Evolutionary conservation across 2,329 filamentous ascomycete genomes (phyloP), one percentile per base, ranked within the genome.

Genomic region (Geosmithia flava): DNA sequence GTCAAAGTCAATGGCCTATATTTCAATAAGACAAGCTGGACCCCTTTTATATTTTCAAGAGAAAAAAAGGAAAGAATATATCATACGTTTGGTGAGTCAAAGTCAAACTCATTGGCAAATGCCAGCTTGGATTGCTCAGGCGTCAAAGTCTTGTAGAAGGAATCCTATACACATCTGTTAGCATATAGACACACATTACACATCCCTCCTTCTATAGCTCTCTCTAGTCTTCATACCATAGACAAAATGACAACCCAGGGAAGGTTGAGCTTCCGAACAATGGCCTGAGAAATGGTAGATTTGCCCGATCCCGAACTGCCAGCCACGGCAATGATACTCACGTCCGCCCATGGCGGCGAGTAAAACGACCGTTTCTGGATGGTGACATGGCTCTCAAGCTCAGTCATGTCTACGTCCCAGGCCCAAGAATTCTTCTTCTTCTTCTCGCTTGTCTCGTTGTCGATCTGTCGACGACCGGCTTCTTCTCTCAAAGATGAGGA

Each of bases 171-270:
- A 17, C 47, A 29, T 39, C 15, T 40, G 17, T 44, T 42, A 33
- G 20, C 20, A 3, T 20, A 39, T 40, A 2, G 40, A 10, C 19
- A 3, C 27, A 16, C 33, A 13, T 37, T 3, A 6, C 33, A 3
- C 11, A 37, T 13, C 15, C 33, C 33, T 37, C 15, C 33, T 16
- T 27, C 23, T 27, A 4, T 27, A 27, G 23, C 8, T 8, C 8
- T 27, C 23, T 27, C 23, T 27, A 27, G 17, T 47, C 49, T 50
- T 60, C 70, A 60, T 75, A 91, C 88, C 84, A 98, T 97, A 42
- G 90, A 95, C 57, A 98, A 68, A 66, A 98, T 96, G 46, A 96
- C 90, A 52, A 98, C 93, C 91, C 93, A 98, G 49, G 93, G 93
- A 53, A 98, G 70, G 66, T 93, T 95, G 57, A 98, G 71, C 58